These are phyloP conservation scores for Solanum corneliomulleri DNA, from an alignment of 257 asterid species.

Conservation along the genomic window DNA sequence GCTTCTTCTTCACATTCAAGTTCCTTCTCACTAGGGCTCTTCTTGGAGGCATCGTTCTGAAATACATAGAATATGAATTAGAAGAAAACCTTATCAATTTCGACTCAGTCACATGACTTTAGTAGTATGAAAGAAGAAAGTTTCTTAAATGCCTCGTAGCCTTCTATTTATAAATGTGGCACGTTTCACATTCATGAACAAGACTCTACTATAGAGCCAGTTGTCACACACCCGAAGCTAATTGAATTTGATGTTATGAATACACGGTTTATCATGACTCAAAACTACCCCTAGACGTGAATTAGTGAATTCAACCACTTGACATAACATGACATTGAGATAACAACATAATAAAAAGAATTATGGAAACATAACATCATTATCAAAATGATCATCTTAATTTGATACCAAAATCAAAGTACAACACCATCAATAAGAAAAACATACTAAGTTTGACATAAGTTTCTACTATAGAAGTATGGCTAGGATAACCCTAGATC, in stretches of 20 bases:
- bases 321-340: neutral
- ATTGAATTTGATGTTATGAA: neutral
- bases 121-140: neutral
- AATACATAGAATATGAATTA: no score
- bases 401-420: no score
- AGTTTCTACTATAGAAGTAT: neutral
- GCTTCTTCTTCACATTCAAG: neutral
- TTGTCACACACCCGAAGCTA: neutral
- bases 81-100: neutral
- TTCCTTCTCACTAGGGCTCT: neutral
- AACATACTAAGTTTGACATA: neutral
- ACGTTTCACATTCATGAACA: neutral
- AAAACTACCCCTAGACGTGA: neutral
- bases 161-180: neutral
- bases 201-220: neutral
- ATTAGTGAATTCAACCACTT: neutral
- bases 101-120: neutral
- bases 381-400: neutral
- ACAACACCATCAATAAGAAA: neutral
- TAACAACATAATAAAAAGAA: no score
- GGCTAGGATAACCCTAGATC: neutral
- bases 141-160: no score
- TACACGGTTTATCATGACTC: neutral
- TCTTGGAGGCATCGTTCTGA: neutral
- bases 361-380: no score